Conservation (phyloP, 768 basidiomycete species). For the Lactarius trivialis region DNA sequence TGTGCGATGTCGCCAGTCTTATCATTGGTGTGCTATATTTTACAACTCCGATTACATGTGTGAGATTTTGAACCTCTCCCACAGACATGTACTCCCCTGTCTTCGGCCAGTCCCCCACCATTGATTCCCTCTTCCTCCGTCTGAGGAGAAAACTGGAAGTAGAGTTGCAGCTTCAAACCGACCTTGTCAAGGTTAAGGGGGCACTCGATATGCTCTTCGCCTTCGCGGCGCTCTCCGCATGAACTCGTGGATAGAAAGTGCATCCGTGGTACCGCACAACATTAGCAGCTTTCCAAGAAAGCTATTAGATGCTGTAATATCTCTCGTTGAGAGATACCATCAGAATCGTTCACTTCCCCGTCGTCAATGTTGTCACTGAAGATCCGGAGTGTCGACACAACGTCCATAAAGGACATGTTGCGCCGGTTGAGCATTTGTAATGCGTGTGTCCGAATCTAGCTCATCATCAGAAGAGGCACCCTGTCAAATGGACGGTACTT, state of each 20-base stretch:
- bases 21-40: conserved; percentile 63
- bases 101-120: conserved; percentile 88
- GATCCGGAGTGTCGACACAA: conserved; percentile 63
- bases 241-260: conserved; percentile 23
- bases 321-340: conserved; percentile 50
- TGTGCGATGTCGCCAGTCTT: conserved; percentile 69
- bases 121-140: conserved; percentile 79
- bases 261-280: conserved; percentile 6
- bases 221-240: conserved; percentile 38
- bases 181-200: conserved; percentile 75
- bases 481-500: conserved; percentile 28
- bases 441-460: conserved; percentile 72
- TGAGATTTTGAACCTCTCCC: conserved; percentile 14
- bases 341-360: conserved; percentile 32
- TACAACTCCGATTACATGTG: background rate
- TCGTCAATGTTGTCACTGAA: conserved; percentile 71
- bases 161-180: conserved; percentile 84
- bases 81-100: conserved; percentile 88
- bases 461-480: background rate
- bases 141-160: conserved; percentile 77
- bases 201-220: conserved; percentile 88
- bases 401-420: conserved; percentile 60
- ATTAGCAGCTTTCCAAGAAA: conserved; percentile 44
- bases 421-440: conserved; percentile 69
- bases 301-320: conserved; percentile 63